Base-by-base conservation (phyloP, 2,329 filamentous ascomycete genomes). In the Pseudocercospora eumusae region DNA sequence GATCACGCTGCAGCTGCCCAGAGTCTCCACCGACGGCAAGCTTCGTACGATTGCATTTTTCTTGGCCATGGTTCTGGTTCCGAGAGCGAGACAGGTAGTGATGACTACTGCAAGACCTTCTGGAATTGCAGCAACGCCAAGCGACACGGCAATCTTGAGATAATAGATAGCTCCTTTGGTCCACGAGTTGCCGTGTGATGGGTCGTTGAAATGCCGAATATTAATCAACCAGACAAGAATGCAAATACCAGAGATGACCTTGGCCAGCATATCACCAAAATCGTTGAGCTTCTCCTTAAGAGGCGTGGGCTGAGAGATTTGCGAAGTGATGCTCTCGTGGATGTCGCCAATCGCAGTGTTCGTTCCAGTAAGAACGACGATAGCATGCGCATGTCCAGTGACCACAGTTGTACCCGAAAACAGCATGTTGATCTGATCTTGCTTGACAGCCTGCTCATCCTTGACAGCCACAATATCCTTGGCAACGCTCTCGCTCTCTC, bases 121-220 rank as follows among this genome's bases (percentile, higher is more conserved):
- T 0, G 95, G 95, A 73, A 99, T 99, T 68, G 96, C 95, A 52
- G 95, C 95, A 45, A 99, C 95, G 78, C 95, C 96, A 40, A 99
- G 89, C 55, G 95, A 99, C 45, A 99, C 96, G 45, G 95, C 95
- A 75, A 99, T 99, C 84, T 99, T 99, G 72, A 99, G 86, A 78
- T 99, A 99, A 84, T 99, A 99, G 73, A 99, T 98, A 63, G 95
- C 95, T 63, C 95, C 95, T 82, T 98, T 99, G 66, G 91, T 86
- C 88, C 92, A 97, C 33, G 70, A 74, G 77, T 87, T 90, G 71
- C 95, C 95, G 71, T 97, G 93, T 68, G 90, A 89, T 27, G 93
- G 92, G 73, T 99, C 95, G 74, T 87, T 95, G 83, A 99, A 99
- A 81, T 99, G 92, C 73, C 91, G 89, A 69, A 98, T 91, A 80